These are phyloP conservation scores for Spirogloea muscicola DNA, from an alignment of 139 green algal genomes.

Conservation along the genomic window DNA sequence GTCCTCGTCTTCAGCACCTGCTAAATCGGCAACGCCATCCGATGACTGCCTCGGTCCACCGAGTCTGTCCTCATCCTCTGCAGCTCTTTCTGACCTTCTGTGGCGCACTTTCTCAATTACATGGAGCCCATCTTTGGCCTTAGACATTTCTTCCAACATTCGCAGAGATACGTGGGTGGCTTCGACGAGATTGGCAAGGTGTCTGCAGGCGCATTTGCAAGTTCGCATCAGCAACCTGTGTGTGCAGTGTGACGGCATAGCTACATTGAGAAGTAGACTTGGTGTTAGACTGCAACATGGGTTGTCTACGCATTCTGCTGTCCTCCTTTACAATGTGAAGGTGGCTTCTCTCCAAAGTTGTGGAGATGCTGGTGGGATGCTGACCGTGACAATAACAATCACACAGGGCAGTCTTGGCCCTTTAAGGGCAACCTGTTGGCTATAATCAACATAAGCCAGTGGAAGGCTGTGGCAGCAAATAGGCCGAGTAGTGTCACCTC, in stretches of 20 bases:
- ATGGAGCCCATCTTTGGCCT: not conserved
- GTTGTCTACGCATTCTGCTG: not conserved
- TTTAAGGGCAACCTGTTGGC: not conserved
- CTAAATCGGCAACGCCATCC: too few relatives aligned
- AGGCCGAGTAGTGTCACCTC: not conserved
- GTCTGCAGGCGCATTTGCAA: too few relatives aligned
- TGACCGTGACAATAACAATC: not conserved
- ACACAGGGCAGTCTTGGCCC: not conserved
- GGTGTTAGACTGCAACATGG: not conserved
- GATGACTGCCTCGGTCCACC: too few relatives aligned
- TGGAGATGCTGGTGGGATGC: too few relatives aligned
- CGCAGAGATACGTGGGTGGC: not conserved
- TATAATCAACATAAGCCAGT: not conserved
- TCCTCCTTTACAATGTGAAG: not conserved
- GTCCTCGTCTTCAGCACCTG: too few relatives aligned
- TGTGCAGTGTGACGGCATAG: not conserved
- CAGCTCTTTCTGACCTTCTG: too few relatives aligned
- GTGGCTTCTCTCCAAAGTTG: not conserved
- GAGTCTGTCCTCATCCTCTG: too few relatives aligned
- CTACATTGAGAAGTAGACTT: not conserved
- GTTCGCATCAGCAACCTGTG: too few relatives aligned
- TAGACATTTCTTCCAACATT: constrained; percentile 11
- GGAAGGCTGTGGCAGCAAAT: not conserved
- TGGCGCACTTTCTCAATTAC: not conserved
- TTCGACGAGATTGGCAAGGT: constrained; percentile 1